Evolutionary conservation across 768 basidiomycete species (phyloP), one percentile per base, ranked within the genome.

Genomic region (Russula brevipes): DNA sequence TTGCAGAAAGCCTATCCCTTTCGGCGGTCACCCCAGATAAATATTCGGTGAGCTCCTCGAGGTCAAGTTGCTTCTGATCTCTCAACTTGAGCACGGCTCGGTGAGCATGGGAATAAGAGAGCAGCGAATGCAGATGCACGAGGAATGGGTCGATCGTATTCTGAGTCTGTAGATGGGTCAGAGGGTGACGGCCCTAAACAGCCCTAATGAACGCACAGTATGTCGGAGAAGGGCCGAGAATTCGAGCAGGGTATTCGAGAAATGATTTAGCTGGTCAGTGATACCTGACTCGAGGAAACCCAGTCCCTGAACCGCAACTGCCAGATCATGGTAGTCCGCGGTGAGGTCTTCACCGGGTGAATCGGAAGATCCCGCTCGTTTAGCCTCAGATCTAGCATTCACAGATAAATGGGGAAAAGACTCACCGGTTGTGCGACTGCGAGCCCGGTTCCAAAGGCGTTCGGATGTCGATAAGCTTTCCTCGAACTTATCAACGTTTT

Each of bases 281-380:
- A 99, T 99, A 44, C 97, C 97, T 66, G 91, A 93, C 75, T 99
- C 97, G 66, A 99, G 82, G 77, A 98, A 98, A 68, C 96, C 97
- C 64, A 99, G 83, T 55, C 95, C 96, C 73, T 98, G 96, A 52
- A 97, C 93, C 47, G 93, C 89, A 66, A 94, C 90, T 49, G 97
- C 94, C 67, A 98, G 79, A 76, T 98, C 97, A 72, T 98, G 94
- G 75, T 99, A 99, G 79, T 99, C 97, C 67, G 86, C 86, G 64
- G 94, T 90, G 53, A 99, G 85, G 82, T 99, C 97, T 97, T 87
- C 83, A 81, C 79, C 85, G 72, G 83, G 42, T 39, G 61, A 85
- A 84, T 86, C 86, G 78, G 81, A 81, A 75, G 85, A 81, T 73
- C 86, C 87, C 77, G 87, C 89, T 89, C 86, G 75, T 88, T 90